phyloP scores from a whole-genome alignment of 1,139 yeast species.

The Debaryomyces sp. region DNA sequence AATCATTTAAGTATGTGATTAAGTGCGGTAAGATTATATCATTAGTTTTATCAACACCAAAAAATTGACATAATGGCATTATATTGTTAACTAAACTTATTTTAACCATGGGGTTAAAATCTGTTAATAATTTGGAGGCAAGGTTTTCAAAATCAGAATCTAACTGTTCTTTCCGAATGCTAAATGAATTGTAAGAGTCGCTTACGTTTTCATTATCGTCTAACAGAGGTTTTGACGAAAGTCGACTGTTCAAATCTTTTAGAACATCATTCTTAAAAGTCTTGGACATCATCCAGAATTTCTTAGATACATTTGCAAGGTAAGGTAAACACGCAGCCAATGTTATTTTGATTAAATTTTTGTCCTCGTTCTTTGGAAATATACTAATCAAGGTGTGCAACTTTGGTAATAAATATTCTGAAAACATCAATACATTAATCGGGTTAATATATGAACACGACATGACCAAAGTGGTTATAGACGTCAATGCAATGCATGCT shows the following conservation, averaged over 20 bases:
- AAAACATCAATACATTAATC: constrained; percentile 71
- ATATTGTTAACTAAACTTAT: constrained; percentile 70
- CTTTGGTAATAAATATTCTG: constrained; percentile 82
- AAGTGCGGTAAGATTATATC: constrained; percentile 88
- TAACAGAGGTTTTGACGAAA: constrained; percentile 9
- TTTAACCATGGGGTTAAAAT: constrained; percentile 64
- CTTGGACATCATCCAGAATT: constrained; percentile 68
- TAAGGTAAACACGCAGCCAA: constrained; percentile 76
- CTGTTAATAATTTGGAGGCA: constrained; percentile 68
- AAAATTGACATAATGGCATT: constrained; percentile 73
- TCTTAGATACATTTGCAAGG: constrained; percentile 62
- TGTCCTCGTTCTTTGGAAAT: constrained; percentile 30
- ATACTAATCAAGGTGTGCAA: constrained; percentile 47
- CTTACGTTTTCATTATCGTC: constrained; percentile 11
- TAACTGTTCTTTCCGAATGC: constrained; percentile 31
- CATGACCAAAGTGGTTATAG: constrained; percentile 61
- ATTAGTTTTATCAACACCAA: constrained; percentile 86
- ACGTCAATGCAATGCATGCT: constrained; percentile 58
- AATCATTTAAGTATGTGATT: constrained; percentile 87
- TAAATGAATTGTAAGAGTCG: constrained; percentile 18
- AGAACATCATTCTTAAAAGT: constrained; percentile 46
- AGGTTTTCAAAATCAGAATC: constrained; percentile 61
- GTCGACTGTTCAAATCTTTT: constrained; percentile 13
- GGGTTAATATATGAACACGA: constrained; percentile 74
- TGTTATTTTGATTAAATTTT: constrained; percentile 56